Evolutionary conservation across 129 eudicot species (phyloP).

Genomic region (Heracleum sosnowskyi): DNA sequence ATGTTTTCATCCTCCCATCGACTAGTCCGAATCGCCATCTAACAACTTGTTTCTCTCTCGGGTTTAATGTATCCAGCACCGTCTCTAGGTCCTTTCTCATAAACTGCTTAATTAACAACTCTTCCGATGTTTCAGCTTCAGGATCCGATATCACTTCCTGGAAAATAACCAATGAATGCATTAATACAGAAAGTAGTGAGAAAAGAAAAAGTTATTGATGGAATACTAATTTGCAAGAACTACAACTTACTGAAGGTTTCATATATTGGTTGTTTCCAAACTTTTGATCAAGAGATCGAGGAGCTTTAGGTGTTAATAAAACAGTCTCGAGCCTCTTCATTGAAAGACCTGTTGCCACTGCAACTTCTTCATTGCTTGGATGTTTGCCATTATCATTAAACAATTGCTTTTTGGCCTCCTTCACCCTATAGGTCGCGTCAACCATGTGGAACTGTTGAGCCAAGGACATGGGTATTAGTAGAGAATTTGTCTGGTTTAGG

Average conservation of each 20-base stretch:
- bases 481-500: background rate
- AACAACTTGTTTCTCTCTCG: slow-evolving; percentile 59
- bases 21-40: slow-evolving; percentile 73
- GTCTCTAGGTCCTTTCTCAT: slow-evolving; percentile 64
- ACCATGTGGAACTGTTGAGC: slow-evolving; percentile 68
- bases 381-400: slow-evolving; percentile 53
- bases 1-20: slow-evolving; percentile 63
- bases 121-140: slow-evolving; percentile 69
- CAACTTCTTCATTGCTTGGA: slow-evolving; percentile 64
- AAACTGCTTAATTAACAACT: slow-evolving; percentile 47
- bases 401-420: slow-evolving; percentile 56
- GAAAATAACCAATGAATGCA: background rate
- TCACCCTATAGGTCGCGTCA: slow-evolving; percentile 76
- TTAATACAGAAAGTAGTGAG: background rate
- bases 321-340: slow-evolving; percentile 70
- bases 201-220: background rate
- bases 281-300: slow-evolving; percentile 80
- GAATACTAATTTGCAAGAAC: background rate
- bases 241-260: slow-evolving; percentile 65
- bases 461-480: slow-evolving; percentile 1
- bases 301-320: slow-evolving; percentile 62
- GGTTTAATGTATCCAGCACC: slow-evolving; percentile 51
- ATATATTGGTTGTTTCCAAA: slow-evolving; percentile 49
- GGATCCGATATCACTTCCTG: slow-evolving; percentile 81
- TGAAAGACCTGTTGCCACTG: slow-evolving; percentile 71